Evolutionary conservation across 768 basidiomycete genomes (phyloP), one percentile per base, ranked within the genome.

Genomic region (Cystofilobasidium ferigula): DNA sequence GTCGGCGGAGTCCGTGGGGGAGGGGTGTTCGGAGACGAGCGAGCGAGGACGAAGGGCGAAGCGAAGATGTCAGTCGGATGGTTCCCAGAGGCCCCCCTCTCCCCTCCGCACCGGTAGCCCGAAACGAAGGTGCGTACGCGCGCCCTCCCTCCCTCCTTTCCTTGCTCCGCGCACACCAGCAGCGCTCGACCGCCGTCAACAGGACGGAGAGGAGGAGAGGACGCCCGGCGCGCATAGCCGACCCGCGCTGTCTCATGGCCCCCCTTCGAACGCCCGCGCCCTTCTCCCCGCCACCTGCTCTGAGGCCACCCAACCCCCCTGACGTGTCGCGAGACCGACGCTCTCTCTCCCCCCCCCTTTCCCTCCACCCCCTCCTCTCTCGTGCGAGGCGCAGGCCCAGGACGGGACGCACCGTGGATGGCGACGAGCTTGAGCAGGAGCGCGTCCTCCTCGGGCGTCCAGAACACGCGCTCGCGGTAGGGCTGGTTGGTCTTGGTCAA

Each of bases 371-470:
- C n/a, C n/a, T n/a, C n/a, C n/a, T n/a, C n/a, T n/a, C n/a, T n/a
- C n/a, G n/a, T n/a, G n/a, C n/a, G n/a, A n/a, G n/a, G n/a, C n/a
- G 26, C 26, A 26, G 14, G 60, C 8, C 26, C 22, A 18, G 24
- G 34, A 47, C 24, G 42, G n/a, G 48, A 65, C 64, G 30, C 36
- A 65, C 67, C 67, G 36, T 68, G 67, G 28, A 68, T 68, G 32
- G 54, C 67, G 24, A 68, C 67, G 26, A 68, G 51, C 48, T 68
- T 61, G 38, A 57, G 62, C 30, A 68, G 57, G 4, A 62, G 60
- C 24, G 56, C 24, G 30, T 68, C 67, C 61, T 68, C 67, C 34
- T 68, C 67, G n/a, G 61, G 54, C 1, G 67, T 68, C 67, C 67
- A 68, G 38, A 58, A 68, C 1, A 68, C 67, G 3, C 67, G 54